These are phyloP conservation scores for Mortierella antarctica DNA, from an alignment of 192 early-diverging fungal species.

Conservation along the genomic window DNA sequence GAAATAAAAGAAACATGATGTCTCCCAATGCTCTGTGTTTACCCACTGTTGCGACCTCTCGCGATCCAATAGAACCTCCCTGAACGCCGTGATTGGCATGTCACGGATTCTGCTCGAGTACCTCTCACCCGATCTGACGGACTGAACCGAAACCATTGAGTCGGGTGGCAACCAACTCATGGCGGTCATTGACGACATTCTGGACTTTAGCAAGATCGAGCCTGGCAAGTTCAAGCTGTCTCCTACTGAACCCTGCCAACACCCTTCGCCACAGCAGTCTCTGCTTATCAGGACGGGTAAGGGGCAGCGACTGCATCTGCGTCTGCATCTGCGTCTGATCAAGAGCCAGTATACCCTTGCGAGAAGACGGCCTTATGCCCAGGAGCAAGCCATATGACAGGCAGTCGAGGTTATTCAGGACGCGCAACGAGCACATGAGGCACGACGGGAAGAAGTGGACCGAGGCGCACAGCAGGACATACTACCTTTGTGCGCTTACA, in stretches of 20 bases:
- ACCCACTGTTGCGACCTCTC: not conserved
- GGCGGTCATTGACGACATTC: constrained; percentile 78
- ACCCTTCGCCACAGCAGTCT: too few species aligned
- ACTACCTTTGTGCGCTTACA: too few species aligned
- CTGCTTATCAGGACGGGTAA: too few species aligned
- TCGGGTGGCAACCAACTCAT: constrained; percentile 55
- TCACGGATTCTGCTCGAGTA: constrained; percentile 76
- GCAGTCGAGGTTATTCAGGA: too few species aligned
- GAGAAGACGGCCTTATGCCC: too few species aligned
- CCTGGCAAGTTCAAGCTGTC: constrained; percentile 78
- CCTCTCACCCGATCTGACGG: constrained; percentile 74
- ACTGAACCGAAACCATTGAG: constrained; percentile 60
- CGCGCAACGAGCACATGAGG: too few species aligned
- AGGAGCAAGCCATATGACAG: too few species aligned
- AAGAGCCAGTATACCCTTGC: too few species aligned
- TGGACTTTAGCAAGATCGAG: constrained; percentile 86
- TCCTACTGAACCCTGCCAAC: constrained; percentile 1
- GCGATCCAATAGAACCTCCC: constrained; percentile 69
- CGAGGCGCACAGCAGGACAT: too few species aligned
- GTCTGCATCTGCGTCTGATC: too few species aligned
- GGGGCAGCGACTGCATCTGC: too few species aligned
- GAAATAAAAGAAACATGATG: not conserved
- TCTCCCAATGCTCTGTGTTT: not conserved
- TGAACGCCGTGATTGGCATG: constrained; percentile 83
- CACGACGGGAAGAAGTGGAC: too few species aligned